phyloP scores from a whole-genome alignment of 1,139 yeast species.

The Candida tetrigidarum region DNA sequence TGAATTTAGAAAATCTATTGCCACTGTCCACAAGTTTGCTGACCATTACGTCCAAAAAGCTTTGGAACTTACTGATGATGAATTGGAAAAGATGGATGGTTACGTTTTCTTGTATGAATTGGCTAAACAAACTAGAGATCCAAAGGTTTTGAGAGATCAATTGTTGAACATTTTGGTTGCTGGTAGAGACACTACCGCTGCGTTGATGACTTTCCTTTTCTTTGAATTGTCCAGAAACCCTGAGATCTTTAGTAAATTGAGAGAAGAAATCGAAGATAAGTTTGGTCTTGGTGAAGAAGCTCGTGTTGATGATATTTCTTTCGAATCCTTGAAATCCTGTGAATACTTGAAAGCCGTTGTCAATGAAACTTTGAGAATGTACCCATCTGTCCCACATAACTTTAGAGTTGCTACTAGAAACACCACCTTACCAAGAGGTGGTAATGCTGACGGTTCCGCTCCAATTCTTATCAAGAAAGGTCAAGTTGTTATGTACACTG shows the following conservation, averaged over 20 bases:
- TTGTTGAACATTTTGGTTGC: slow-evolving; percentile 55
- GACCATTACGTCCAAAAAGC: slow-evolving; percentile 36
- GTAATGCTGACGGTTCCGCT: slow-evolving; percentile 47
- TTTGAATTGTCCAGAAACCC: slow-evolving; percentile 51
- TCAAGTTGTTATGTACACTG: slow-evolving; percentile 39
- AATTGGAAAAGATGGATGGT: slow-evolving; percentile 42
- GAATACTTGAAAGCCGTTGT: slow-evolving; percentile 50
- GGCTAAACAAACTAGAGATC: slow-evolving; percentile 53
- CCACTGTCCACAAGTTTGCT: slow-evolving; percentile 39
- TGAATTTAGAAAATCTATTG: slow-evolving; percentile 32
- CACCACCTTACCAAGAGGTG: slow-evolving; percentile 53
- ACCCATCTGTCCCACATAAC: slow-evolving; percentile 58
- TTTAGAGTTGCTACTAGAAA: slow-evolving; percentile 45
- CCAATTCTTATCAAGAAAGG: slow-evolving; percentile 53
- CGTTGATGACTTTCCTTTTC: slow-evolving; percentile 50
- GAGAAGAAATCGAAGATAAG: slow-evolving; percentile 28
- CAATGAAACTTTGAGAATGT: slow-evolving; percentile 54
- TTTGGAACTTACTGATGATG: slow-evolving; percentile 31
- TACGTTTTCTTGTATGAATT: slow-evolving; percentile 55
- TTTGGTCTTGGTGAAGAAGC: slow-evolving; percentile 37
- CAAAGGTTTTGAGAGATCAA: slow-evolving; percentile 52
- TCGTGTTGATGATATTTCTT: slow-evolving; percentile 28
- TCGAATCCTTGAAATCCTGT: slow-evolving; percentile 54
- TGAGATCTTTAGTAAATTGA: slow-evolving; percentile 39
- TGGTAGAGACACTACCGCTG: slow-evolving; percentile 64